A percentile compares a stretch with the other conserved stretches of the same genome.
phyloP scores from a whole-genome alignment of 495 filamentous ascomycete species.

The Penicillium salamii region DNA sequence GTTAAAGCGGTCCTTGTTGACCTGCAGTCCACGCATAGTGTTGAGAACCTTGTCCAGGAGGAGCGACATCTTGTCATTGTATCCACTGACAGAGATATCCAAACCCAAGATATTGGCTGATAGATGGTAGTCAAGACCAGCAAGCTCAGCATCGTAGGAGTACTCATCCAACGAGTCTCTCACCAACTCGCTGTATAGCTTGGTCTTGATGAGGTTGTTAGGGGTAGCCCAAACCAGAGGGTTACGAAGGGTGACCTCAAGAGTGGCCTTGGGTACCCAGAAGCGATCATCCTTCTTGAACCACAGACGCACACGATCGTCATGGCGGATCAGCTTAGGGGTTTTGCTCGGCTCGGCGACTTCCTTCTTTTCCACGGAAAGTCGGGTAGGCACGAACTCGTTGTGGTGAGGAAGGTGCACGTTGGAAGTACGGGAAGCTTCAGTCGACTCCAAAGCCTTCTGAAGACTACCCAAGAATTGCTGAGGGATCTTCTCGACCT shows the following conservation, averaged over 20 bases:
- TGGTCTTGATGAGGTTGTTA: constrained; percentile 70
- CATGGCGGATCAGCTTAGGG: constrained; percentile 85
- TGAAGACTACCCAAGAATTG: constrained; percentile 70
- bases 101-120: constrained; percentile 67
- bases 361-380: constrained; percentile 94
- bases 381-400: constrained; percentile 90
- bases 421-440: constrained; percentile 58
- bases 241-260: constrained; percentile 77
- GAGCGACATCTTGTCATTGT: constrained; percentile 93
- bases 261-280: constrained; percentile 94
- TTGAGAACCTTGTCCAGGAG: constrained; percentile 86
- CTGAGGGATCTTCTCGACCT: constrained; percentile 72
- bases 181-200: constrained; percentile 83
- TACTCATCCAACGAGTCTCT: constrained; percentile 90
- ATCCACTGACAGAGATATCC: constrained; percentile 78
- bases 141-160: constrained; percentile 93
- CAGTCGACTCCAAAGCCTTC: constrained; percentile 55
- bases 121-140: constrained; percentile 83
- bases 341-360: constrained; percentile 67
- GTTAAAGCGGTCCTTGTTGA: constrained; percentile 81
- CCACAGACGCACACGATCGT: constrained; percentile 82
- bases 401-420: constrained; percentile 91
- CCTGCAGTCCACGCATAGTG: constrained; percentile 79
- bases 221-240: constrained; percentile 75
- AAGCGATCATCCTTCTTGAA: constrained; percentile 98